These are phyloP conservation scores for Rhodotorula graminis DNA, from an alignment of 768 basidiomycete species.

Conservation along the genomic window DNA sequence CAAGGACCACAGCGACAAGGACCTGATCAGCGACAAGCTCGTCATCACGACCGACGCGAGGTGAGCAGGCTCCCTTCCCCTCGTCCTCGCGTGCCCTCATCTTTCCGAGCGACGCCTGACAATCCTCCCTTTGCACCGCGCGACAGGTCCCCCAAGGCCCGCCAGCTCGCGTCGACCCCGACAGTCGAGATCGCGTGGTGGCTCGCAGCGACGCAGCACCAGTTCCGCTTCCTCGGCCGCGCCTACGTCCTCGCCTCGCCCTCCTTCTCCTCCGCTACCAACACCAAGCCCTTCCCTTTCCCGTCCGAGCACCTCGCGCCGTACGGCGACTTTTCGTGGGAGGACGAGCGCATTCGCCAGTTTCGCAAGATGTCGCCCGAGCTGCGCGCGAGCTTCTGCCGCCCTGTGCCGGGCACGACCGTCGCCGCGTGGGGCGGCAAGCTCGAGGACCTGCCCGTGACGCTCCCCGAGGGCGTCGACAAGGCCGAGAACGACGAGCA, in stretches of 20 bases:
- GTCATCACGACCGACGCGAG: conserved; percentile 35
- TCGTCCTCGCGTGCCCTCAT: rapidly evolving
- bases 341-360: conserved; percentile 57
- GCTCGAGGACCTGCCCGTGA: conserved; percentile 58
- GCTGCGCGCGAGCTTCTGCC: conserved; percentile 69
- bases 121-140: too few relatives aligned
- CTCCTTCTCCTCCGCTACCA: conserved; percentile 37
- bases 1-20: conserved; percentile 13
- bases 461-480: conserved; percentile 52
- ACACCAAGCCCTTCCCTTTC: conserved; percentile 43
- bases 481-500: conserved; percentile 49
- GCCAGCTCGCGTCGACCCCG: conserved; percentile 29
- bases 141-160: conserved; percentile 36
- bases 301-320: conserved; percentile 36
- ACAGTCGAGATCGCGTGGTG: conserved; percentile 69
- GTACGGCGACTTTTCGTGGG: conserved; percentile 55
- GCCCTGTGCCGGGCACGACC: conserved; percentile 61
- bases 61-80: conserved; percentile 1
- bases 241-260: conserved; percentile 59
- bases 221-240: conserved; percentile 65
- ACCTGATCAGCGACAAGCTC: conserved; percentile 25
- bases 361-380: conserved; percentile 58
- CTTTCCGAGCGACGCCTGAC: too few relatives aligned
- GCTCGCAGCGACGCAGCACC: conserved; percentile 62
- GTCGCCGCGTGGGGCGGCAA: conserved; percentile 58